These are phyloP conservation scores for Cyclotella atomus DNA, from an alignment of 108 stramenopile genomes.

Conservation along the genomic window DNA sequence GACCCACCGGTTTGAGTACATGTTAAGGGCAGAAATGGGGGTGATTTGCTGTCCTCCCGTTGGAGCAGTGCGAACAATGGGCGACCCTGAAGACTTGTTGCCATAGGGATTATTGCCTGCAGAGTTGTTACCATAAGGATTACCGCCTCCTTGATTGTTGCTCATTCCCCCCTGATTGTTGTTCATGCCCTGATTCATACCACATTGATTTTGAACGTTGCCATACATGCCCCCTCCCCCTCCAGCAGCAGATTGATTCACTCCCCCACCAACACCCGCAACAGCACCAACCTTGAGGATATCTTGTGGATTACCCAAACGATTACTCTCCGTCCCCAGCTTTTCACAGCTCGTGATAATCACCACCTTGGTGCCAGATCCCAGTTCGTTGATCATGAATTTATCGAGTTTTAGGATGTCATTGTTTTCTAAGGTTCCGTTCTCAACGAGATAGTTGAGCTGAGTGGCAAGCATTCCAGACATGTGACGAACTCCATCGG, in stretches of 20 bases:
- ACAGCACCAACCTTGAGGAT: conserved; percentile 49
- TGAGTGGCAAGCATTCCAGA: conserved; percentile 95
- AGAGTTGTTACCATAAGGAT: conserved; percentile 13
- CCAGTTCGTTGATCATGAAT: conserved; percentile 83
- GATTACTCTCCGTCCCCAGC: conserved; percentile 42
- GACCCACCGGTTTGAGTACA: conserved; percentile 94
- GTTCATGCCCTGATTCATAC: neutral
- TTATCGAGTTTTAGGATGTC: conserved; percentile 65
- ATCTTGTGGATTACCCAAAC: conserved; percentile 74
- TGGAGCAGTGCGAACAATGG: conserved; percentile 63
- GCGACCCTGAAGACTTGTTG: conserved; percentile 39
- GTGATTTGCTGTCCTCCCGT: conserved; percentile 66
- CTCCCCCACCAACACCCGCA: conserved; percentile 1
- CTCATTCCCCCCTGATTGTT: conserved; percentile 15
- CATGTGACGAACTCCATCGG: conserved; percentile 80
- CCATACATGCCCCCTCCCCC: conserved; percentile 53
- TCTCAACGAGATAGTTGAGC: conserved; percentile 70
- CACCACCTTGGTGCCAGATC: conserved; percentile 65
- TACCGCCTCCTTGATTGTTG: conserved; percentile 9
- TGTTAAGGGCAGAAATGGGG: conserved; percentile 91
- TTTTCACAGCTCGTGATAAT: conserved; percentile 69
- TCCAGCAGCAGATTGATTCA: conserved; percentile 9
- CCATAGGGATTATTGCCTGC: conserved; percentile 55
- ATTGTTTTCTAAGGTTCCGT: conserved; percentile 48
- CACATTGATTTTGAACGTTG: conserved; percentile 17